Evolutionary conservation across 768 basidiomycete species (phyloP).

Genomic region (Lanmaoa rubissima): DNA sequence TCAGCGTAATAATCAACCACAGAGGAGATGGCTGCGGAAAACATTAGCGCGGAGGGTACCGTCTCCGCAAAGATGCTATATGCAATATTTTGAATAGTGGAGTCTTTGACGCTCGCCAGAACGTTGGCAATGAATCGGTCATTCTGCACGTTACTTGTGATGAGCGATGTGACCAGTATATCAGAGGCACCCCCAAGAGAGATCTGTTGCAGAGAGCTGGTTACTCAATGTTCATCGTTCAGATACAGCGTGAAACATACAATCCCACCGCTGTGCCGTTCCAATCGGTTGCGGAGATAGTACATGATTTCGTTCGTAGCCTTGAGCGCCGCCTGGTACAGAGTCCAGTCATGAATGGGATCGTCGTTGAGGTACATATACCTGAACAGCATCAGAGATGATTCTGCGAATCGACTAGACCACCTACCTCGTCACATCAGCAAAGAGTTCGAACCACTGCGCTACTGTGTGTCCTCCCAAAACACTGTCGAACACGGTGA

Average conservation of each 20-base stretch:
- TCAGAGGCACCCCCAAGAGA: constrained; percentile 26
- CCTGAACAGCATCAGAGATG: constrained; percentile 20
- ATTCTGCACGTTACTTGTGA: constrained; percentile 25
- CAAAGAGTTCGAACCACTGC: constrained; percentile 48
- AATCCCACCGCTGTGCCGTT: constrained; percentile 13
- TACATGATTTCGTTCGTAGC: constrained; percentile 27
- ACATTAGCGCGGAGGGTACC: constrained; percentile 54
- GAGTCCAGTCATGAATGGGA: constrained; percentile 32
- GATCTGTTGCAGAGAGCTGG: not conserved
- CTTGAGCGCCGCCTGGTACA: constrained; percentile 26
- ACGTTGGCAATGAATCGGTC: constrained; percentile 19
- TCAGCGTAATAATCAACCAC: constrained; percentile 62
- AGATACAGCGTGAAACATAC: constrained; percentile 14
- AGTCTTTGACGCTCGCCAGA: constrained; percentile 3
- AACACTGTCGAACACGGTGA: constrained; percentile 33
- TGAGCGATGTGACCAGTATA: constrained; percentile 15
- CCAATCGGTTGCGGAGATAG: constrained; percentile 25
- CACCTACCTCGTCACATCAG: constrained; percentile 40
- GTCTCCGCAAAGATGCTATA: constrained; percentile 50
- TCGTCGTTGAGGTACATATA: constrained; percentile 38
- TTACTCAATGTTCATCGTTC: not conserved
- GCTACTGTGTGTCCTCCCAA: constrained; percentile 41
- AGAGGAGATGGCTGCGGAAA: constrained; percentile 53
- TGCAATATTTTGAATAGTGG: constrained; percentile 38
- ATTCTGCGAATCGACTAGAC: not conserved